Evolutionary conservation across 140 eudicot genomes (phyloP), one percentile per base, ranked within the genome.

Genomic region (Stevia rebaudiana): DNA sequence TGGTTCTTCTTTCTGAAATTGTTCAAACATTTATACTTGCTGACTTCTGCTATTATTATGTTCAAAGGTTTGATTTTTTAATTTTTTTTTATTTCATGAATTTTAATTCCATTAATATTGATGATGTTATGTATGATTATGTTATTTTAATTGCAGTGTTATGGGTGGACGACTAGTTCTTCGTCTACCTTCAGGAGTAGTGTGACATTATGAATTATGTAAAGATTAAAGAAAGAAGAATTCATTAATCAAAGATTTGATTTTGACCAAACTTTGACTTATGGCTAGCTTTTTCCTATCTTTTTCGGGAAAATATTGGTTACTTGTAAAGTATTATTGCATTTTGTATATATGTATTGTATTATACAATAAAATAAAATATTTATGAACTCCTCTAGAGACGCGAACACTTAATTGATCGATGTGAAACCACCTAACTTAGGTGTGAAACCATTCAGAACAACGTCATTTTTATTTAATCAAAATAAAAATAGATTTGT

Each of bases 1-100:
- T 33, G 8, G 7, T 33, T 6, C 4, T 33, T 33, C 37, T 33
- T 33, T 33, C 37, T 33, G 37, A 33, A 5, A 3, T 33, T 33
- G 76, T 82, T 49, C 82, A 82, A 68, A 79, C 88, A n/a, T 79
- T 82, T 60, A 82, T 82, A 11, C 64, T 82, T 22, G 82, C 84
- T 1, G 84, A 79, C 63, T 82, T 79, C 73, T 82, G 82, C 68
- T 78, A 78, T 61, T 82, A 82, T 40, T 82, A 82, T 44, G 79
- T 82, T 57, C 79, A 75, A 66, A 82, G 84, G 82, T 78, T 18
- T 15, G 61, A n/a, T n/a, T n/a, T n/a, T 25, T 40, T 49, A 1
- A 3, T 19, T 0, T 19, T 31, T n/a, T 3, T 15, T 31, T 33
- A 16, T 41, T 11, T 40, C 36, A 6, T 24, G 4, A 18, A 51